Evolutionary conservation across 2,329 filamentous ascomycete genomes (phyloP).

Genomic region (Penicillium sp.): DNA sequence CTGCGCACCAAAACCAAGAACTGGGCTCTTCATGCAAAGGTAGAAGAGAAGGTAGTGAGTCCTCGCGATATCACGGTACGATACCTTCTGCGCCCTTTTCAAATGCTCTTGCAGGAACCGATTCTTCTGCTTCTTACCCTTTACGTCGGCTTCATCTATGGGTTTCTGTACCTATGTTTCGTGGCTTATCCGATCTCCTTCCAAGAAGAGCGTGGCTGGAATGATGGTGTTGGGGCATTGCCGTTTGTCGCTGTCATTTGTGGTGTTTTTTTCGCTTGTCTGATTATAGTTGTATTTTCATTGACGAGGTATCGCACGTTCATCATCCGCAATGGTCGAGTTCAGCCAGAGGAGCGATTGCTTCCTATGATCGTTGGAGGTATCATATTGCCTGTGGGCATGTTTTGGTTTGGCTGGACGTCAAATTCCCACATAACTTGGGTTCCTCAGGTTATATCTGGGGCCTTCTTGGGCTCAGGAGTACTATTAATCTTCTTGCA

Average conservation of each 20-base stretch:
- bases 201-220: slow-evolving; percentile 45
- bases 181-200: slow-evolving; percentile 41
- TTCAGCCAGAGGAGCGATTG: slow-evolving; percentile 45
- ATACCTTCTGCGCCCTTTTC: slow-evolving; percentile 21
- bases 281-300: slow-evolving; percentile 33
- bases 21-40: slow-evolving; percentile 45
- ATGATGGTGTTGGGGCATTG: slow-evolving; percentile 43
- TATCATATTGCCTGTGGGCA: slow-evolving; percentile 42
- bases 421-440: slow-evolving; percentile 42
- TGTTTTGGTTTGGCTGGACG: slow-evolving; percentile 52
- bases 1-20: slow-evolving; percentile 48
- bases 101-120: slow-evolving; percentile 38
- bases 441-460: slow-evolving; percentile 40
- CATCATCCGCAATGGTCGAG: slow-evolving; percentile 17
- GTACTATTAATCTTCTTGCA: slow-evolving; percentile 7
- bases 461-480: slow-evolving; percentile 31
- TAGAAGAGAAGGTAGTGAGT: slow-evolving; percentile 12
- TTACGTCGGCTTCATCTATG: slow-evolving; percentile 40
- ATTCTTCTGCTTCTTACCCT: slow-evolving; percentile 49
- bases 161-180: slow-evolving; percentile 34
- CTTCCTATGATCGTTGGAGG: slow-evolving; percentile 48
- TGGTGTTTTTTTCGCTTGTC: slow-evolving; percentile 41
- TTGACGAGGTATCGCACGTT: slow-evolving; percentile 33
- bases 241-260: slow-evolving; percentile 50
- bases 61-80: slow-evolving; percentile 7